Percentiles rank a stretch among this genome's conserved stretches.
phyloP scores from a whole-genome alignment of 108 stramenopile genomes.

The Skeletonema costatum region DNA sequence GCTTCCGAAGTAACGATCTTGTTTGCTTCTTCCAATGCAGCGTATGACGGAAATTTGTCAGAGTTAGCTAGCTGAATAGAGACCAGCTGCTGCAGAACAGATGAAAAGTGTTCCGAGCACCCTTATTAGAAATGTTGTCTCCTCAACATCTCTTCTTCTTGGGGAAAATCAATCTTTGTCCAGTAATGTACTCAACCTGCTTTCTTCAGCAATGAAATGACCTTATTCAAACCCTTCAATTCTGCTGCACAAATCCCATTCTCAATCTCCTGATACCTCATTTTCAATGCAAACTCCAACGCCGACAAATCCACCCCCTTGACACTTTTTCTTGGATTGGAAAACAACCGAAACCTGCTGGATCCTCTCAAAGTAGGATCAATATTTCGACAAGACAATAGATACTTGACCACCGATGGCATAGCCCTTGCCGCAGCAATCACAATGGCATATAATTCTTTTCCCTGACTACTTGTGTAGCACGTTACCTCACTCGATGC shows the following conservation, averaged over 20 bases:
- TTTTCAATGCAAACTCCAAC: conserved; percentile 61
- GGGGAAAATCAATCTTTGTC: not conserved
- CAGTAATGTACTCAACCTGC: not conserved
- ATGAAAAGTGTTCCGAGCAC: no score
- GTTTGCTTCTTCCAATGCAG: no score
- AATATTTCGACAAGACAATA: conserved; percentile 29
- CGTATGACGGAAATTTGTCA: no score
- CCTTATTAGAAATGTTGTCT: no score
- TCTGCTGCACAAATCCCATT: conserved; percentile 52
- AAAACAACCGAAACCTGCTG: conserved; percentile 47
- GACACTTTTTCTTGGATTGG: conserved; percentile 53
- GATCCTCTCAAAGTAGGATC: conserved; percentile 21
- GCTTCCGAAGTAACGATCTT: no score
- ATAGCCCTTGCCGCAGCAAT: conserved; percentile 84
- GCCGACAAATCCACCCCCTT: conserved; percentile 59
- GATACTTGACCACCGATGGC: conserved; percentile 75
- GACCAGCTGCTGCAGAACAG: no score
- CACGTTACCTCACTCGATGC: conserved; percentile 23
- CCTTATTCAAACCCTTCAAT: conserved; percentile 51
- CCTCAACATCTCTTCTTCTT: not conserved
- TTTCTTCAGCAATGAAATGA: conserved; percentile 24
- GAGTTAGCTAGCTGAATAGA: no score
- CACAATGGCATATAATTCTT: conserved; percentile 65
- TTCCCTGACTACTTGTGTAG: conserved; percentile 24
- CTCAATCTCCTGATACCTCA: conserved; percentile 52